Evolutionary conservation across 2,329 filamentous ascomycete species (phyloP).

Genomic region (Claviceps digitariae): DNA sequence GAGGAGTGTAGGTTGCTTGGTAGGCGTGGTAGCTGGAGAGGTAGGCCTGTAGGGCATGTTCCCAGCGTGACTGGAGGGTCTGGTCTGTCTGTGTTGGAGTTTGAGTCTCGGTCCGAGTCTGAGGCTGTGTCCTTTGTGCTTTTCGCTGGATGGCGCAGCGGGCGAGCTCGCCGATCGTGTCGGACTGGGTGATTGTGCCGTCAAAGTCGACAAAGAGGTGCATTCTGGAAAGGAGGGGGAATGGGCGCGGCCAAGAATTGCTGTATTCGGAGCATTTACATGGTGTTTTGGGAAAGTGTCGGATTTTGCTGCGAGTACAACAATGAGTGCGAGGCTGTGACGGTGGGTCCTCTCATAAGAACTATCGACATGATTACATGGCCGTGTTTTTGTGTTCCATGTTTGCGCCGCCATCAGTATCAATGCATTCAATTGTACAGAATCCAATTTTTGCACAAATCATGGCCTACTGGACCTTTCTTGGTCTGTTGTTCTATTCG

Average conservation of each 20-base stretch:
- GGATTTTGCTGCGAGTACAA: too few relatives aligned
- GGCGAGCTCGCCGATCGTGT: constrained; percentile 38
- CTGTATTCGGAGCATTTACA: constrained; percentile 1
- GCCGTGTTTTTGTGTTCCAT: background rate
- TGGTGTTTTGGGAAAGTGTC: too few relatives aligned
- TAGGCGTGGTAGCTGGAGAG: constrained; percentile 27
- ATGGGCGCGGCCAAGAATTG: too few relatives aligned
- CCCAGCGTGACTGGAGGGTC: constrained; percentile 29
- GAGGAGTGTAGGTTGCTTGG: constrained; percentile 19
- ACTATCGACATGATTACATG: too few relatives aligned
- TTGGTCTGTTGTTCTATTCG: constrained; percentile 8
- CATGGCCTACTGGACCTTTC: constrained; percentile 2
- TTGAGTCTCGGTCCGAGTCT: too few relatives aligned
- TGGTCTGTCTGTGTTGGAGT: too few relatives aligned
- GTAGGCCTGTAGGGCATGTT: constrained; percentile 31
- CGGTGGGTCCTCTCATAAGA: too few relatives aligned
- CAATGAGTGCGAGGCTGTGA: too few relatives aligned
- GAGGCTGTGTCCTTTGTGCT: constrained; percentile 12
- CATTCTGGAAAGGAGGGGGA: too few relatives aligned
- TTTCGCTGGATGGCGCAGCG: constrained; percentile 26
- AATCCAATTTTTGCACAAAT: background rate
- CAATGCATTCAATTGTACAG: background rate
- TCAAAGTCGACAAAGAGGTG: constrained; percentile 45
- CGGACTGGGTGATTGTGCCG: constrained; percentile 41
- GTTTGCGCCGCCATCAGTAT: background rate